phyloP scores from a whole-genome alignment of 2,329 filamentous ascomycete species.

The Trichoderma semiorbis region DNA sequence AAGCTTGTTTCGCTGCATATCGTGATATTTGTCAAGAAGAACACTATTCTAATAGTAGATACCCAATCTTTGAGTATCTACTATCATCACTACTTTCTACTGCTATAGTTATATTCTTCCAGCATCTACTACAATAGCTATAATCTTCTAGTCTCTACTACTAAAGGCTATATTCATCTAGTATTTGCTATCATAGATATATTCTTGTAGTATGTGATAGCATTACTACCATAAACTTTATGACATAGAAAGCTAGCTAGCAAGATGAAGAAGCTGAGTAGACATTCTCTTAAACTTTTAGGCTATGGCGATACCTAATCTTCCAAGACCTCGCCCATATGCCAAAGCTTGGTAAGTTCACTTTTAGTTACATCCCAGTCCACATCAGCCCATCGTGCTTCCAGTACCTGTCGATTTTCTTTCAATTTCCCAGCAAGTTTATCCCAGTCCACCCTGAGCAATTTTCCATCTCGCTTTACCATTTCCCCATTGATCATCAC shows the following conservation, averaged over 20 bases:
- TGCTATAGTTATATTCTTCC: background rate
- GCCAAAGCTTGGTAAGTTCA: background rate
- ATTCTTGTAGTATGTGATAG: background rate
- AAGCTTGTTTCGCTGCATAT: background rate
- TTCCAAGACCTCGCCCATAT: background rate
- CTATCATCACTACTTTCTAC: background rate
- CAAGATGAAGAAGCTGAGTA: rapidly evolving
- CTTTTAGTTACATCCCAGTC: background rate
- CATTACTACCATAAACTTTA: rapidly evolving
- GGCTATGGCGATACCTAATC: background rate
- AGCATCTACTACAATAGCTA: background rate
- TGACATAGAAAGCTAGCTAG: background rate
- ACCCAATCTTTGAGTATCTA: background rate
- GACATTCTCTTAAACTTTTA: background rate
- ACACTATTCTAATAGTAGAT: background rate
- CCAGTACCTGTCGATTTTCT: background rate
- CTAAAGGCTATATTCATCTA: background rate
- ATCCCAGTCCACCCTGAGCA: background rate
- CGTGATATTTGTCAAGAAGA: background rate
- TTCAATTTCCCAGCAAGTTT: background rate
- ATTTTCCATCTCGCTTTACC: background rate
- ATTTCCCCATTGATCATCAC: background rate
- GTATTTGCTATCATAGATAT: background rate
- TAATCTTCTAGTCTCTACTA: background rate
- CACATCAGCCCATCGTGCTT: background rate